Conservation (phyloP, 2,329 filamentous ascomycete species). For the Aspergillus bombycis region DNA sequence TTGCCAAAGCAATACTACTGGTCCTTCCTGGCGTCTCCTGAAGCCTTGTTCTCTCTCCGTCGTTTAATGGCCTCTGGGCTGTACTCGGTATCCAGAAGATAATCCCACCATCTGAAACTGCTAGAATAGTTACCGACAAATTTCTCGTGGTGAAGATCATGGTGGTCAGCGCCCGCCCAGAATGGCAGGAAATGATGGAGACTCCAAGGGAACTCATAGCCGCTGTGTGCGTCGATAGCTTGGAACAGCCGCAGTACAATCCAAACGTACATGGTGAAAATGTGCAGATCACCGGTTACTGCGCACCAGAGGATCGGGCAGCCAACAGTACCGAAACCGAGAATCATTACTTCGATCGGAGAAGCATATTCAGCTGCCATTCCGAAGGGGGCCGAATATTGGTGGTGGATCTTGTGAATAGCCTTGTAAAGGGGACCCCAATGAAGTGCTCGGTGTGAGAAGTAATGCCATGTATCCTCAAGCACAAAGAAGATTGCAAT, state of each 20-base stretch:
- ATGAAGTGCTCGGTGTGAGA: constrained; percentile 89
- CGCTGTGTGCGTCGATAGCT: constrained; percentile 95
- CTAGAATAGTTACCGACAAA: constrained; percentile 98
- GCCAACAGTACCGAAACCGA: constrained; percentile 84
- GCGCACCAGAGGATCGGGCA: constrained; percentile 81
- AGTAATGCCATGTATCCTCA: constrained; percentile 99
- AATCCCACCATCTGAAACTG: constrained; percentile 99
- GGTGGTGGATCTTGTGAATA: constrained; percentile 99
- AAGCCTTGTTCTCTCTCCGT: constrained; percentile 65
- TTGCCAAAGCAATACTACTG: constrained; percentile 20
- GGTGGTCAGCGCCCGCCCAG: constrained; percentile 96
- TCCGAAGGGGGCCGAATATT: constrained; percentile 96
- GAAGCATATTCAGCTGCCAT: constrained; percentile 97
- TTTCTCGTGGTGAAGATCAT: constrained; percentile 96
- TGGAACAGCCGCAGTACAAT: constrained; percentile 92
- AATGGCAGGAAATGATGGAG: constrained; percentile 94
- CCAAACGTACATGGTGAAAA: constrained; percentile 98
- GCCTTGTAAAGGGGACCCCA: constrained; percentile 93
- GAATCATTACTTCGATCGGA: constrained; percentile 93
- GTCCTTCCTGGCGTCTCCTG: constrained; percentile 28
- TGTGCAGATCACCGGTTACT: constrained; percentile 84
- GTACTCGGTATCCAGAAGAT: constrained; percentile 87
- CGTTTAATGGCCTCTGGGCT: constrained; percentile 83
- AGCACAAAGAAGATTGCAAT: constrained; percentile 93
- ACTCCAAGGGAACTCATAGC: constrained; percentile 98